Evolutionary conservation across 257 asterid species (phyloP).

Genomic region (Przewalskia tangutica): DNA sequence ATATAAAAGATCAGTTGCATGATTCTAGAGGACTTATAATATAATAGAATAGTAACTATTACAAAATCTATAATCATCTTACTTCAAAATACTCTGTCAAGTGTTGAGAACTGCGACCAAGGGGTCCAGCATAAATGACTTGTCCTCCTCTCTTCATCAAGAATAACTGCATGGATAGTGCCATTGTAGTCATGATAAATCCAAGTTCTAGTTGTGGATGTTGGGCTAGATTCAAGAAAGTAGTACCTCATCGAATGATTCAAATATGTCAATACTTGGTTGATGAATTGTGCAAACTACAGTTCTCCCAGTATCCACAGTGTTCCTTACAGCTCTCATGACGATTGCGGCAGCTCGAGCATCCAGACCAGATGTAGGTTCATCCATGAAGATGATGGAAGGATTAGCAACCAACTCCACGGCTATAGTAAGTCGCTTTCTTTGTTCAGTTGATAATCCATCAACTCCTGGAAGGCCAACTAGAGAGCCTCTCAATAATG

Average conservation of each 20-base stretch:
- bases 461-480: slow-evolving; percentile 68
- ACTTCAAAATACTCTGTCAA: slow-evolving; percentile 54
- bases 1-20: background rate
- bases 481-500: slow-evolving; percentile 27
- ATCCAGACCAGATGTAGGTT: slow-evolving; percentile 63
- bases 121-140: slow-evolving; percentile 59
- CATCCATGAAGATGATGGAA: slow-evolving; percentile 70
- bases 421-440: slow-evolving; percentile 61
- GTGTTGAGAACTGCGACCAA: slow-evolving; percentile 44
- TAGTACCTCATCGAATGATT: slow-evolving; percentile 56
- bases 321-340: slow-evolving; percentile 63
- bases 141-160: slow-evolving; percentile 68
- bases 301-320: slow-evolving; percentile 65
- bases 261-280: slow-evolving; percentile 65
- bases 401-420: slow-evolving; percentile 65
- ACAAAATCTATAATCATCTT: background rate
- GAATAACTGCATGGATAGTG: slow-evolving; percentile 23
- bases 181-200: background rate
- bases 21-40: background rate
- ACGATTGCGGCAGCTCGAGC: slow-evolving; percentile 74
- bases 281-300: slow-evolving; percentile 69
- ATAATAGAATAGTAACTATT: background rate
- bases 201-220: background rate
- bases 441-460: slow-evolving; percentile 59
- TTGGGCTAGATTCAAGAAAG: background rate